Percentiles rank a stretch among this genome's conserved stretches.
These are phyloP conservation scores for Calocera cornea DNA, from an alignment of 768 basidiomycete species.

Conservation along the genomic window DNA sequence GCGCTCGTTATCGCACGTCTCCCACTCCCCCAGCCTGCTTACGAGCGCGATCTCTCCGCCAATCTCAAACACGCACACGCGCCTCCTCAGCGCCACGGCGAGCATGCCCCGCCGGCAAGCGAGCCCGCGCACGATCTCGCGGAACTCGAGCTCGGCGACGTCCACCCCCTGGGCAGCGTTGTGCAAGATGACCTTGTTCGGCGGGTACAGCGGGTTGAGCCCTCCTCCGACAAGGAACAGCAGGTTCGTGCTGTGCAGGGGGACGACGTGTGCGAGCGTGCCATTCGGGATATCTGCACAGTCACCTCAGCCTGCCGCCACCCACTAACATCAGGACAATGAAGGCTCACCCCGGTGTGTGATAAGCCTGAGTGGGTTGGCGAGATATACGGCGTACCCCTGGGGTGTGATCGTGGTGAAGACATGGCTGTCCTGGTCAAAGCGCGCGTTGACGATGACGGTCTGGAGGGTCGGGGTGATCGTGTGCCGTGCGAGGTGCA, in stretches of 20 bases:
- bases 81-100: conserved; percentile 60
- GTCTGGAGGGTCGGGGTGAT: conserved; percentile 65
- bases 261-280: conserved; percentile 61
- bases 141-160: conserved; percentile 79
- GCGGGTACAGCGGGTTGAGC: conserved; percentile 74
- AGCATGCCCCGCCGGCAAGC: conserved; percentile 75
- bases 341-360: conserved; percentile 56
- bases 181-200: conserved; percentile 86
- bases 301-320: neutral
- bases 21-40: conserved; percentile 58
- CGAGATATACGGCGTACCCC: conserved; percentile 71
- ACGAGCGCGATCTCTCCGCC: conserved; percentile 36
- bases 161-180: conserved; percentile 64
- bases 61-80: conserved; percentile 68
- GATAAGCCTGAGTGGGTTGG: conserved; percentile 61
- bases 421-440: conserved; percentile 66
- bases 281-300: conserved; percentile 58
- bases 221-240: conserved; percentile 81
- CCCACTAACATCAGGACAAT: conserved; percentile 15
- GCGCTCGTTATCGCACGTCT: conserved; percentile 74
- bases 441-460: conserved; percentile 61
- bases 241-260: conserved; percentile 67
- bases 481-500: conserved; percentile 78
- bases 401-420: conserved; percentile 68
- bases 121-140: conserved; percentile 66